Percentiles rank a stretch among this genome's conserved stretches.
phyloP scores from a whole-genome alignment of 257 asterid species.

The Solanum clarkiae region DNA sequence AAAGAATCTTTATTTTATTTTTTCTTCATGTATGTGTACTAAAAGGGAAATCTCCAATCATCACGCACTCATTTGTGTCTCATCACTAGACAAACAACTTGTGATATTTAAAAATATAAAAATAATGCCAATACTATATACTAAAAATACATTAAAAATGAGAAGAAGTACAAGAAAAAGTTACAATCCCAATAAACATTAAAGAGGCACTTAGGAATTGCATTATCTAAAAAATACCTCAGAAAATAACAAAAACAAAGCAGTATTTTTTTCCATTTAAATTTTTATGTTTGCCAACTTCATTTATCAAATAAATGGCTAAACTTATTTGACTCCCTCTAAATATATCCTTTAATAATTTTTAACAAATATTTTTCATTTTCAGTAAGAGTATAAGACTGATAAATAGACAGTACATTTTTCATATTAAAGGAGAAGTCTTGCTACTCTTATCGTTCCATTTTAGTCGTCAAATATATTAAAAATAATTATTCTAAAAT shows the following conservation, averaged over 20 bases:
- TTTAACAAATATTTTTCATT: not conserved
- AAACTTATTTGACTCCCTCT: not conserved
- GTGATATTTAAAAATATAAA: not conserved
- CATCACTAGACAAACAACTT: not conserved
- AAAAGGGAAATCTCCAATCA: not conserved
- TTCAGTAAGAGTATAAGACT: not conserved
- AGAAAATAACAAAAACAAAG: constrained; percentile 15
- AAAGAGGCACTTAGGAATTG: constrained; percentile 28
- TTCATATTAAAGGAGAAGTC: not conserved
- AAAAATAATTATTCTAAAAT: no score
- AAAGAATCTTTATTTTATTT: not conserved
- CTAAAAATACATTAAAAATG: not conserved
- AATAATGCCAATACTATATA: not conserved
- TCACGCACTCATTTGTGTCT: not conserved
- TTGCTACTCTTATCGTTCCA: no score
- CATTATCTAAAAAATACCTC: constrained; percentile 22
- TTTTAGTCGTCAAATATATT: no score
- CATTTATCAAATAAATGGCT: not conserved
- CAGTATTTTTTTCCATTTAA: not conserved
- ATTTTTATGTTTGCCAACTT: not conserved
- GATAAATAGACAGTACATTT: not conserved
- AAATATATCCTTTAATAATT: not conserved
- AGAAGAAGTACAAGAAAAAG: not conserved
- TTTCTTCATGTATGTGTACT: not conserved
- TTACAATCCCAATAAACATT: constrained; percentile 38